Evolutionary conservation across 2,329 filamentous ascomycete species (phyloP).

Genomic region (Plectosphaerella plurivora): DNA sequence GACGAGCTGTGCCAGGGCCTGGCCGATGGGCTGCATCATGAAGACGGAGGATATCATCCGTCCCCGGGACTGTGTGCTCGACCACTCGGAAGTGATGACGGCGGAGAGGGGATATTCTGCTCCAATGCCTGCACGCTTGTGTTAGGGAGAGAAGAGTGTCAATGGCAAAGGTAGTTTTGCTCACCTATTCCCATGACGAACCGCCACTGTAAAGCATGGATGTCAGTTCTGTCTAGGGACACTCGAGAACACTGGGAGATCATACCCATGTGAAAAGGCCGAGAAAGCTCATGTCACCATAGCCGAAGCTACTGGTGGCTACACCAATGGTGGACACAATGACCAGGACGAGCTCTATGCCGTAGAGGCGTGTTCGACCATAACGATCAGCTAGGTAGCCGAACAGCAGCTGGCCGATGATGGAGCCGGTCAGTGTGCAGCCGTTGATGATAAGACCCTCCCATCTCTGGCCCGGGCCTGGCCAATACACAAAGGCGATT

Average conservation of each 20-base stretch:
- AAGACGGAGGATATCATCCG: constrained; percentile 66
- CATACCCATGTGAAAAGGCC: constrained; percentile 44
- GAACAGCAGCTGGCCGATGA: constrained; percentile 47
- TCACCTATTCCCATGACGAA: constrained; percentile 50
- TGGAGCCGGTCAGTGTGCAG: constrained; percentile 47
- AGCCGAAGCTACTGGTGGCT: constrained; percentile 46
- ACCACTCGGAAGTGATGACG: constrained; percentile 64
- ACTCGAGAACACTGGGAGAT: neutral
- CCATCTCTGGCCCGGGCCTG: constrained; percentile 35
- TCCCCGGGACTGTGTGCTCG: constrained; percentile 58
- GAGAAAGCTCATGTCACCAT: constrained; percentile 44
- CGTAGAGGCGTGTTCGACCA: constrained; percentile 51
- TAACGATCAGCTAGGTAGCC: constrained; percentile 50
- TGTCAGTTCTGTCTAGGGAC: neutral
- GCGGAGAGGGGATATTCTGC: constrained; percentile 65
- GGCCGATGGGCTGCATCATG: constrained; percentile 65
- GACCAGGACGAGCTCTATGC: constrained; percentile 51
- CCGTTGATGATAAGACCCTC: constrained; percentile 46
- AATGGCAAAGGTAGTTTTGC: neutral
- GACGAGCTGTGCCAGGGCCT: constrained; percentile 60
- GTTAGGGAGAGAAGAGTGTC: neutral
- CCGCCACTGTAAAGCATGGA: constrained; percentile 31
- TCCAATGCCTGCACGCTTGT: constrained; percentile 32
- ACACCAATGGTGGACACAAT: constrained; percentile 54
- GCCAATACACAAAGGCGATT: constrained; percentile 49